Evolutionary conservation across 108 stramenopile genomes (phyloP).

Genomic region (Nitzschia putrida): DNA sequence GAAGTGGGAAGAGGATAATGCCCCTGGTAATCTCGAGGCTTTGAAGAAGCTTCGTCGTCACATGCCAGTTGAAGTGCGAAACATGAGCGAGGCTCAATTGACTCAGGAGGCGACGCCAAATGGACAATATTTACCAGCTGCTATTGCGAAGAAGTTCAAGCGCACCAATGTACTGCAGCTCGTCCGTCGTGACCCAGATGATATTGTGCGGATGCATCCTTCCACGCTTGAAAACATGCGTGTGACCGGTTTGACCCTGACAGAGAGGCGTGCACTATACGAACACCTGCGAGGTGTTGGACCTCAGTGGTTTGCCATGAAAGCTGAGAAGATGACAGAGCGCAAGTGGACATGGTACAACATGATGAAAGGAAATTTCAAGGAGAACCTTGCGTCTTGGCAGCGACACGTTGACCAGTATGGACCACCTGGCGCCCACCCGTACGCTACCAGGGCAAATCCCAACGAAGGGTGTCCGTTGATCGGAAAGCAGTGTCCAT

Average conservation of each 20-base stretch:
- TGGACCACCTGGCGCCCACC: constrained; percentile 60
- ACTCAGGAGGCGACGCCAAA: constrained; percentile 47
- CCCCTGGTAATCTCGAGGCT: constrained; percentile 46
- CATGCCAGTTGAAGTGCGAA: constrained; percentile 61
- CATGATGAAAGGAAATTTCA: constrained; percentile 71
- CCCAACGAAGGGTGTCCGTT: constrained; percentile 56
- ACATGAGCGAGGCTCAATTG: constrained; percentile 60
- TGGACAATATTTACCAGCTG: constrained; percentile 51
- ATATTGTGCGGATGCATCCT: constrained; percentile 60
- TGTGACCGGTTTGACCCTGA: constrained; percentile 61
- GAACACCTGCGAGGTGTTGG: constrained; percentile 46
- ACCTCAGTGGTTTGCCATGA: constrained; percentile 51
- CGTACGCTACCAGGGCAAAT: constrained; percentile 49
- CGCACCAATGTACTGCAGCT: constrained; percentile 59
- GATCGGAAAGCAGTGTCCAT: constrained; percentile 67
- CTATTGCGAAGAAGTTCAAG: constrained; percentile 63
- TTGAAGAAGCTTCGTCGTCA: constrained; percentile 53
- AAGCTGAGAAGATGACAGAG: constrained; percentile 64
- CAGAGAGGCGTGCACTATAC: constrained; percentile 60
- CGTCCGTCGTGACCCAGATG: constrained; percentile 53
- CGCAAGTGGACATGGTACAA: constrained; percentile 59
- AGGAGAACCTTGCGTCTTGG: constrained; percentile 52
- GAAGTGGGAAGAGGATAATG: constrained; percentile 58
- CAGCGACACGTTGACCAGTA: constrained; percentile 54
- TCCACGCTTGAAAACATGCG: constrained; percentile 64